Conservation (phyloP, 1,284 basidiomycete genomes). For the Microbotryum silenes-acaulis region DNA sequence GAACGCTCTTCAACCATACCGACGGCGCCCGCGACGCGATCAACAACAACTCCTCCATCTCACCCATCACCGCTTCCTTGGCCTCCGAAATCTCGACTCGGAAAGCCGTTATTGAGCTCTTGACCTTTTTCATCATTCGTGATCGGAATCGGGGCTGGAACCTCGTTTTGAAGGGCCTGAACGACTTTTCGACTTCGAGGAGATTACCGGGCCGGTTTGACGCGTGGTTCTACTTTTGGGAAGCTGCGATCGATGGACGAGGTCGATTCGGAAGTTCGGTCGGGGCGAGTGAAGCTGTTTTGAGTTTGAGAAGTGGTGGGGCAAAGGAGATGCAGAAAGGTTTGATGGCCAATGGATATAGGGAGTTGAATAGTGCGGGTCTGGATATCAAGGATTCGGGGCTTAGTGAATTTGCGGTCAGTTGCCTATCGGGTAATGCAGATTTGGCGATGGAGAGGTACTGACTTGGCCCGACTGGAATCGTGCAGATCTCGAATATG, state of each 20-base stretch:
- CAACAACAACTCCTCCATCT: conserved; percentile 66
- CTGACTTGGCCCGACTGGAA: too few relatives aligned
- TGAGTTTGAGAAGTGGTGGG: conserved; percentile 42
- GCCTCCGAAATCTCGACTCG: conserved; percentile 75
- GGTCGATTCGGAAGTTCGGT: conserved; percentile 94
- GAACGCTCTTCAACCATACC: conserved; percentile 69
- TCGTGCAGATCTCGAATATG: conserved; percentile 54
- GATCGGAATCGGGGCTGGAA: conserved; percentile 45
- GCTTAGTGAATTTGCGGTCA: conserved; percentile 74
- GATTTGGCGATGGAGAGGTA: too few relatives aligned
- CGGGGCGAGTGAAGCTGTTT: conserved; percentile 84
- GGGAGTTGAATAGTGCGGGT: conserved; percentile 46
- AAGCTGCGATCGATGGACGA: conserved; percentile 67
- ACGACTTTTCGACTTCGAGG: conserved; percentile 49
- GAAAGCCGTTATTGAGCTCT: conserved; percentile 72
- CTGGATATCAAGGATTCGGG: conserved; percentile 49
- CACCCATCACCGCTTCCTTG: conserved; percentile 73
- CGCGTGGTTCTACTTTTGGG: conserved; percentile 82
- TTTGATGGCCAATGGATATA: conserved; percentile 8
- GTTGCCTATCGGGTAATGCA: conserved; percentile 35
- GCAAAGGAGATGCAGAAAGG: conserved; percentile 18
- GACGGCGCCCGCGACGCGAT: conserved; percentile 72
- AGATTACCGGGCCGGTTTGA: conserved; percentile 62
- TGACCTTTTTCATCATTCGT: conserved; percentile 48
- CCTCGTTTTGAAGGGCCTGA: conserved; percentile 47